Evolutionary conservation across 768 basidiomycete genomes (phyloP), one percentile per base, ranked within the genome.

Genomic region (Boletus rubescentipes): DNA sequence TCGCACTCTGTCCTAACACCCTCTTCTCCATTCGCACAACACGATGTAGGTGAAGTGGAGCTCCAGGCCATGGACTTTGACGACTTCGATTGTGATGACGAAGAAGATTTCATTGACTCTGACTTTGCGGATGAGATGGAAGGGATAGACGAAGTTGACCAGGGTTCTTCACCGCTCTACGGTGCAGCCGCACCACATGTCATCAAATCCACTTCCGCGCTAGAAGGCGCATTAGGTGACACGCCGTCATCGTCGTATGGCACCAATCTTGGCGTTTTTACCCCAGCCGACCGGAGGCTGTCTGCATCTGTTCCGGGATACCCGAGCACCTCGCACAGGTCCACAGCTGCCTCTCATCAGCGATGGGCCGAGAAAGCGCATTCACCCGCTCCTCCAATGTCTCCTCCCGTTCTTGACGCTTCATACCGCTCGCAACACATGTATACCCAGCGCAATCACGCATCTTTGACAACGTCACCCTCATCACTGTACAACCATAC

Each of bases 51-150:
- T 1, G 57, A 60, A 18, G 18, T 32, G 8, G 57, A 48, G 8
- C 15, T 49, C 31, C 53, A 66, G 16, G 14, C 59, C 43, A 63
- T 63, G 62, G 71, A 71, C 9, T 55, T 65, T 52, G 69, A 72
- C 31, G 69, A 72, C 15, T 65, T 71, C 20, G 69, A 71, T 4
- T 65, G 44, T 38, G 70, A 72, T 4, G 72, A 73, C 36, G 69
- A 70, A 5, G 67, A 67, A 0, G 67, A 68, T 26, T 67, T 55
- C 35, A 8, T 60, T n/a, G 67, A 71, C 26, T 70, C 66, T 12
- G 71, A 71, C 34, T 72, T 61, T 53, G 58, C 58, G 34, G 69
- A 72, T 52, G 71, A 69, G 26, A 69, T 71, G 67, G 69, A 72
- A 5, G 61, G 63, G 43, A 49, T 60, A 35, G 70, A 64, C 9